Evolutionary conservation across 805 yeast genomes (phyloP).

Genomic region (Dipodascus geniculatus): DNA sequence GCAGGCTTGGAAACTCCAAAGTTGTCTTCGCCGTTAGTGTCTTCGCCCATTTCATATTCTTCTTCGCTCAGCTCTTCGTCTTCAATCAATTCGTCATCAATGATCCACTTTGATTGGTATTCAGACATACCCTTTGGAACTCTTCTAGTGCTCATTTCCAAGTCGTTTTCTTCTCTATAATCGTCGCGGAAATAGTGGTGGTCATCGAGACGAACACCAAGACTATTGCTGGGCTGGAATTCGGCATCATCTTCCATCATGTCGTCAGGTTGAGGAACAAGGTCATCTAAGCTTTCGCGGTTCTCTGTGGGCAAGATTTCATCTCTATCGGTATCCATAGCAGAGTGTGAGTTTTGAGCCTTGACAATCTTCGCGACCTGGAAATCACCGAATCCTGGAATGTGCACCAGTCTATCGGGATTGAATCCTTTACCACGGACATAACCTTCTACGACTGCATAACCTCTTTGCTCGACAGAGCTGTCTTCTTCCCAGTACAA

Average conservation of each 20-base stretch:
- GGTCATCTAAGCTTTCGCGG: constrained; percentile 21
- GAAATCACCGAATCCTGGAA: constrained; percentile 87
- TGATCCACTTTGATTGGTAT: constrained; percentile 65
- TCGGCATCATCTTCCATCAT: constrained; percentile 21
- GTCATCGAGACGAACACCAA: constrained; percentile 48
- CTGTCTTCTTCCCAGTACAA: constrained; percentile 32
- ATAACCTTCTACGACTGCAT: constrained; percentile 61
- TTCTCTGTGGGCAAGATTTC: constrained; percentile 22
- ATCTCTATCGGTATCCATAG: constrained; percentile 14
- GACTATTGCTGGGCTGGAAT: constrained; percentile 20
- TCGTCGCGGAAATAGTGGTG: constrained; percentile 36
- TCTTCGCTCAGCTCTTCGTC: constrained; percentile 29
- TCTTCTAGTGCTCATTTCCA: constrained; percentile 21
- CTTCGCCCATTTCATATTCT: constrained; percentile 18
- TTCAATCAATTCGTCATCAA: constrained; percentile 33
- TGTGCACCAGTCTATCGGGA: constrained; percentile 65
- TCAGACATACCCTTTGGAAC: constrained; percentile 65
- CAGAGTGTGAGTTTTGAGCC: background rate
- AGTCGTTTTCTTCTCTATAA: constrained; percentile 20
- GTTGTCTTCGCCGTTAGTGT: constrained; percentile 21
- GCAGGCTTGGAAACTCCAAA: constrained; percentile 9
- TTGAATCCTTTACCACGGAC: constrained; percentile 79
- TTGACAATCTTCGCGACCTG: constrained; percentile 56
- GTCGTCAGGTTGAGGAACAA: constrained; percentile 15
- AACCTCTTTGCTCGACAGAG: constrained; percentile 20